Evolutionary conservation across 768 basidiomycete genomes (phyloP).

Genomic region (Coprinopsis marcescibilis): DNA sequence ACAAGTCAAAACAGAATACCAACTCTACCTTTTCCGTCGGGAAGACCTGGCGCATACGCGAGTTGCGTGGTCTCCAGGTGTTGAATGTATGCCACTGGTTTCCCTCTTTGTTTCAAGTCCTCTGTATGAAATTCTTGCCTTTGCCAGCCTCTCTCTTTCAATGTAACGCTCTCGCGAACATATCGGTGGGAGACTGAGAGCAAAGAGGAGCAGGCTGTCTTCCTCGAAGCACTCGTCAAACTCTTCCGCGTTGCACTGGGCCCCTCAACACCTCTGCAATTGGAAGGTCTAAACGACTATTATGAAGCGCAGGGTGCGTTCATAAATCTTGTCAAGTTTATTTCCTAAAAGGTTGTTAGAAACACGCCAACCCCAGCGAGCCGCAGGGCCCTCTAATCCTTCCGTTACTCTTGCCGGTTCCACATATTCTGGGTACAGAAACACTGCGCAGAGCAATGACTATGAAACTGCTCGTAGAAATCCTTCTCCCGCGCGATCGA

Average conservation of each 20-base stretch:
- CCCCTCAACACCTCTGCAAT: constrained; percentile 40
- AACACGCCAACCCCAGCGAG: constrained; percentile 9
- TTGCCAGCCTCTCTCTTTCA: constrained; percentile 57
- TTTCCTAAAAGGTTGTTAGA: constrained; percentile 7
- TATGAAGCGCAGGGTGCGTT: constrained; percentile 30
- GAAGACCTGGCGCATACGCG: constrained; percentile 88
- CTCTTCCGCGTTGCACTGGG: constrained; percentile 48
- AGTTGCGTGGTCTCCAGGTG: constrained; percentile 78
- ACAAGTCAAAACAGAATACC: constrained; percentile 95
- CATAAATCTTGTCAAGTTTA: neutral
- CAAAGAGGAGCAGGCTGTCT: constrained; percentile 62
- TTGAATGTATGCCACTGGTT: constrained; percentile 46
- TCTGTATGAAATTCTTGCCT: constrained; percentile 9
- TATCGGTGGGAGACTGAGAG: constrained; percentile 89
- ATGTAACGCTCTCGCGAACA: constrained; percentile 80
- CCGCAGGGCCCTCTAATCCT: constrained; percentile 2
- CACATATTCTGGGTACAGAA: neutral
- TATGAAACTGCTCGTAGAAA: constrained; percentile 3
- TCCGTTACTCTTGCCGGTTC: neutral
- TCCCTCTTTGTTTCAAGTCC: neutral
- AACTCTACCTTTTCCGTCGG: constrained; percentile 95
- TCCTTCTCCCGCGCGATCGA: constrained; percentile 7
- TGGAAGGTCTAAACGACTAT: constrained; percentile 54
- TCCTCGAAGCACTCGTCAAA: constrained; percentile 61
- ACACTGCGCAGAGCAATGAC: neutral